A percentile compares a stretch with the other conserved stretches of the same genome.
phyloP scores from a whole-genome alignment of 331 rosid species.

The Acacia concinna region DNA sequence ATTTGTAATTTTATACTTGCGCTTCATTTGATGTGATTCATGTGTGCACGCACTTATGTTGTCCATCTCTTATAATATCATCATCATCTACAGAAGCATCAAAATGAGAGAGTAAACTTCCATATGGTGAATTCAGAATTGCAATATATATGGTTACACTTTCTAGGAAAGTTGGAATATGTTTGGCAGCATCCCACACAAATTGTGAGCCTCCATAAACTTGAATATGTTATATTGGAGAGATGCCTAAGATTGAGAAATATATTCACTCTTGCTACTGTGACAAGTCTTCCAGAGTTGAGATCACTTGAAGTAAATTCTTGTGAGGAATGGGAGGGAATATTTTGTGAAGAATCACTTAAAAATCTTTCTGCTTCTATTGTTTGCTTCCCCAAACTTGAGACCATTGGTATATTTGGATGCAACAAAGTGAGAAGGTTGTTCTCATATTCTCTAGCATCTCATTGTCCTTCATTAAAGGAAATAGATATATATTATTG shows the following conservation, averaged over 20 bases:
- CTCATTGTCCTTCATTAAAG: neutral
- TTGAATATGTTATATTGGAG: fast-evolving
- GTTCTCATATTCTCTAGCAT: slow-evolving; percentile 12
- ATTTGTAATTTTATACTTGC: neutral
- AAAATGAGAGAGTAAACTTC: neutral
- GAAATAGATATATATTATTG: neutral
- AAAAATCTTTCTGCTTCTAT: neutral
- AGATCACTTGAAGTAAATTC: neutral
- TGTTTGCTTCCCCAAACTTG: neutral
- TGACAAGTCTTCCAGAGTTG: neutral
- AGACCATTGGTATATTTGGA: fast-evolving
- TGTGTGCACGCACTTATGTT: too few species aligned
- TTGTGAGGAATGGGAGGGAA: slow-evolving; percentile 14
- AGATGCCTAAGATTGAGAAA: neutral
- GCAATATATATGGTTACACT: too few species aligned
- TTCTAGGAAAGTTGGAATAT: neutral
- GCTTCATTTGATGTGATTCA: neutral
- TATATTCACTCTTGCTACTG: neutral
- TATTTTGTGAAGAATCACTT: neutral
- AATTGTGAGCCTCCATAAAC: neutral
- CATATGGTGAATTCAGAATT: neutral
- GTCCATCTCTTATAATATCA: neutral
- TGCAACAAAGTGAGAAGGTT: slow-evolving; percentile 20
- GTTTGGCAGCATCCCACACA: neutral
- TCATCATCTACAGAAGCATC: neutral